Evolutionary conservation across 2,329 filamentous ascomycete genomes (phyloP).

Genomic region (Alternaria sp.): DNA sequence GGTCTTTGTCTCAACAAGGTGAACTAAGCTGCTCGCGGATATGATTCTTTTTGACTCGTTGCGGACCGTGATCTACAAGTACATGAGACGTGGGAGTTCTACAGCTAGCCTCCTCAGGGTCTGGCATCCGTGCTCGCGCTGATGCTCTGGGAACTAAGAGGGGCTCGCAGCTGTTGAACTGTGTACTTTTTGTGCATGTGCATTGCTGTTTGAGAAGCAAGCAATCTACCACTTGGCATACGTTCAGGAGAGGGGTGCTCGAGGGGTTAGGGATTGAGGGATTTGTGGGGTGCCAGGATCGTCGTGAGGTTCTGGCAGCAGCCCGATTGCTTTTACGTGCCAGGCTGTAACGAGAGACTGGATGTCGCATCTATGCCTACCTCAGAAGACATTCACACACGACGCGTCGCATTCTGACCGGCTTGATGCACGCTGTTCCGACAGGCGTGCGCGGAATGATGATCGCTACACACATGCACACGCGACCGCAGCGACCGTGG

Average conservation of each 20-base stretch:
- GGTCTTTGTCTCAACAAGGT: not conserved
- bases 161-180: conserved; percentile 1
- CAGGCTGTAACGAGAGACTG: not conserved
- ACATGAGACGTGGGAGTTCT: not conserved
- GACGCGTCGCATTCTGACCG: not conserved
- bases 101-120: not conserved
- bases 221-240: not conserved
- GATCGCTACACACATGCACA: conserved; percentile 8
- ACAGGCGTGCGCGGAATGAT: not conserved
- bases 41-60: conserved; percentile 1
- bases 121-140: not conserved
- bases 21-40: not conserved
- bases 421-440: conserved; percentile 4
- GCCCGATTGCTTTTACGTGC: not conserved
- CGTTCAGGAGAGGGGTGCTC: not conserved
- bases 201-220: conserved; percentile 6
- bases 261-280: not conserved
- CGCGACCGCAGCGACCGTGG: conserved; percentile 1
- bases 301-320: not conserved
- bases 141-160: not conserved
- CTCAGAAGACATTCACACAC: not conserved
- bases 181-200: conserved; percentile 6
- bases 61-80: not conserved
- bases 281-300: not conserved
- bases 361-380: not conserved